A percentile compares a stretch with the other conserved stretches of the same genome.
Conservation (phyloP, 176 grass and related monocot genomes). For the Musa troglodytarum region DNA sequence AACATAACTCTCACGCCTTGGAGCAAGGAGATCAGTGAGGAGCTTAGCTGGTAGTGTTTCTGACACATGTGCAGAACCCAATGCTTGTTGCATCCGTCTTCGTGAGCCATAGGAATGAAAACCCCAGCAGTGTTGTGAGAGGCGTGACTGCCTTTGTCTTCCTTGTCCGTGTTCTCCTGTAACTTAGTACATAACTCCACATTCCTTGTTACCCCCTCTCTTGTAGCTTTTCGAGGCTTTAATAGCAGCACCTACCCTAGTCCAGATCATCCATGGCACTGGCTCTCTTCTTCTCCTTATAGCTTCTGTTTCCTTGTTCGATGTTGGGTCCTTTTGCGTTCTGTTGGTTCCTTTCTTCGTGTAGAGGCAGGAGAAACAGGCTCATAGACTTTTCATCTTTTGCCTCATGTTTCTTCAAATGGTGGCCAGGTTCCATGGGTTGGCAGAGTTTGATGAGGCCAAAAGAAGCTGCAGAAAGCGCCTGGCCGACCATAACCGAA, state of each 20-base stretch:
- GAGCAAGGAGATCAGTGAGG: too few species aligned
- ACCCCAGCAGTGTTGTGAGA: too few species aligned
- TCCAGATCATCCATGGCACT: neutral
- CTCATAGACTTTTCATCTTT: neutral
- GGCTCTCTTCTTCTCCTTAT: neutral
- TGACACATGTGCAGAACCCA: too few species aligned
- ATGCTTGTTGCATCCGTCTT: too few species aligned
- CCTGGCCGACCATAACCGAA: conserved; percentile 73
- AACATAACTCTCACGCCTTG: too few species aligned
- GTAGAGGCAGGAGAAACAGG: neutral
- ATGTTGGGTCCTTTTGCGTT: too few species aligned
- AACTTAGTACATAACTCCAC: neutral
- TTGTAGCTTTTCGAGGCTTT: neutral
- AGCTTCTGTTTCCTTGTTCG: neutral
- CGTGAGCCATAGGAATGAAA: too few species aligned
- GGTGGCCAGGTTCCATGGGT: conserved; percentile 47
- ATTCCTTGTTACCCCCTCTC: neutral
- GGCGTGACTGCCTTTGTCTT: too few species aligned
- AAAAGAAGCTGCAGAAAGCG: conserved; percentile 76
- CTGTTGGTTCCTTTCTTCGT: too few species aligned
- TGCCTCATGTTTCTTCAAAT: neutral
- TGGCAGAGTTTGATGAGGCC: conserved; percentile 57
- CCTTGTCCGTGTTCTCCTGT: too few species aligned
- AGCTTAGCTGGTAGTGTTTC: too few species aligned
- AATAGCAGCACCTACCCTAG: neutral